A percentile compares a stretch with the other conserved stretches of the same genome.
phyloP scores from a whole-genome alignment of 139 green algal genomes.

The Chlamydomonas incerta region DNA sequence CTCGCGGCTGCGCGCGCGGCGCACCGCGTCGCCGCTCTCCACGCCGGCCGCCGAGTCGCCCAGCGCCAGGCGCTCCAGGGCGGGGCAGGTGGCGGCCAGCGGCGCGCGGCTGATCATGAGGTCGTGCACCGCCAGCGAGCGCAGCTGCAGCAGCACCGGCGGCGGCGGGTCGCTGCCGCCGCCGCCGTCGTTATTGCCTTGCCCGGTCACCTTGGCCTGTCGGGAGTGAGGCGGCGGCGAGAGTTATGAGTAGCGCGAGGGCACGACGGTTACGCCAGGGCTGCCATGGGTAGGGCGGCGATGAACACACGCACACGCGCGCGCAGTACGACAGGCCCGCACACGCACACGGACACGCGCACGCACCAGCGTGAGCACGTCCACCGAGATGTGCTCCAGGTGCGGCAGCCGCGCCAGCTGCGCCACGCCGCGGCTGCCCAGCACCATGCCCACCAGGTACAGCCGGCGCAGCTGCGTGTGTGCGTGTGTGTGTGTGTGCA shows the following conservation, averaged over 20 bases:
- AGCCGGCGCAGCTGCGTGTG: neutral
- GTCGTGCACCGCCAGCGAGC: neutral
- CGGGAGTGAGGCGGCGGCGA: neutral
- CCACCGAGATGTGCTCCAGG: neutral
- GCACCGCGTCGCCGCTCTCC: neutral
- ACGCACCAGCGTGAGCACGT: neutral
- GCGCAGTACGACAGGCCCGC: too few species aligned
- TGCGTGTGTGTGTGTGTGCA: too few species aligned
- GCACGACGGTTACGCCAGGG: too few species aligned
- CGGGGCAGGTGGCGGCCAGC: neutral
- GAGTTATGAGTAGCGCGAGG: too few species aligned
- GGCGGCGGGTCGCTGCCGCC: neutral
- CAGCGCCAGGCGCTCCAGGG: neutral
- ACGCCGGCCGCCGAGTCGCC: neutral
- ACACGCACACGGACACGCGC: too few species aligned
- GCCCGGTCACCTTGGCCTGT: neutral
- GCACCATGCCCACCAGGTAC: slow-evolving; percentile 1
- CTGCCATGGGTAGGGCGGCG: too few species aligned
- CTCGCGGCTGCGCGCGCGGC: neutral
- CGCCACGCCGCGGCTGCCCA: neutral
- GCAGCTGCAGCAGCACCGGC: neutral
- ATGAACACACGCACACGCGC: too few species aligned
- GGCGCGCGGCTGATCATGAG: neutral
- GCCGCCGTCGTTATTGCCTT: neutral
- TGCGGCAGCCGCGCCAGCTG: neutral